Evolutionary conservation across 2,329 filamentous ascomycete genomes (phyloP).

Genomic region (Coleophoma eucalyptorum): DNA sequence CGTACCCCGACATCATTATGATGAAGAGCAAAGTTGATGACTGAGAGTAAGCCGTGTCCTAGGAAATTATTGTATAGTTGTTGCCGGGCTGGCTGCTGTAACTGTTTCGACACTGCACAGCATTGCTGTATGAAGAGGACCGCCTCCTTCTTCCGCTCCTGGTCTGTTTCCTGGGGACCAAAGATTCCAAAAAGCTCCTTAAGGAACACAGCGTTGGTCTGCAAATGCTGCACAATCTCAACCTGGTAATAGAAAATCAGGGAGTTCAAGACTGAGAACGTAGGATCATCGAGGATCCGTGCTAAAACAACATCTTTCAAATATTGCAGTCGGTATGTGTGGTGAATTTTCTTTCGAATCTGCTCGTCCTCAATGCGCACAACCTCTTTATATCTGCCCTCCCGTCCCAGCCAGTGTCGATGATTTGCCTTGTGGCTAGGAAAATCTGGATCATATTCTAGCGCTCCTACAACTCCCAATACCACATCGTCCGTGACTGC

Average conservation of each 20-base stretch:
- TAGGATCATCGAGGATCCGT: conserved; percentile 93
- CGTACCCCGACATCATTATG: conserved; percentile 81
- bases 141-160: conserved; percentile 82
- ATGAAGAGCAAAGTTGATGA: conserved; percentile 88
- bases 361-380: conserved; percentile 81
- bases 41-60: conserved; percentile 77
- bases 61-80: conserved; percentile 89
- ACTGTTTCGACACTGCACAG: conserved; percentile 87
- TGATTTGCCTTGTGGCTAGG: conserved; percentile 97
- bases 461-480: conserved; percentile 85
- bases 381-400: conserved; percentile 92
- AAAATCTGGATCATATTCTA: conserved; percentile 98
- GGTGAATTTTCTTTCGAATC: conserved; percentile 88
- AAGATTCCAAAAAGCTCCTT: conserved; percentile 88
- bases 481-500: conserved; percentile 88
- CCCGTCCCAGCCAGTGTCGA: conserved; percentile 83
- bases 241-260: conserved; percentile 99
- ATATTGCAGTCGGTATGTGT: conserved; percentile 93
- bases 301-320: conserved; percentile 98
- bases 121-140: conserved; percentile 97
- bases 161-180: conserved; percentile 56
- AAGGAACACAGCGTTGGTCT: conserved; percentile 73
- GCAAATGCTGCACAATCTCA: conserved; percentile 94
- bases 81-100: conserved; percentile 78
- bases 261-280: conserved; percentile 95